Evolutionary conservation across 768 basidiomycete genomes (phyloP).

Genomic region (Mrakia blollopis): DNA sequence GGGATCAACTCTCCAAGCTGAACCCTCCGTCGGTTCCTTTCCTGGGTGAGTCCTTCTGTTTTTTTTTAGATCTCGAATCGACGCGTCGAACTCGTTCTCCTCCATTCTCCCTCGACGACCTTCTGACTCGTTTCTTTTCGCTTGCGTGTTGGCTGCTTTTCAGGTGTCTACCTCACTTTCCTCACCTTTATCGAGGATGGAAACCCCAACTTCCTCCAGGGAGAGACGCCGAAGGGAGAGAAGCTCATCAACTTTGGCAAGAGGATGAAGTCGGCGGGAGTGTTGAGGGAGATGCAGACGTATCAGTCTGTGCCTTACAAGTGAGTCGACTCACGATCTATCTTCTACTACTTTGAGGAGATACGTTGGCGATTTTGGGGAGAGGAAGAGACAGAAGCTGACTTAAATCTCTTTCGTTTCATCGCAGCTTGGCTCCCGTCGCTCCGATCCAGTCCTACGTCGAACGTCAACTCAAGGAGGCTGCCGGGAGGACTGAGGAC

Average conservation of each 20-base stretch:
- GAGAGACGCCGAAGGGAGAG: slow-evolving; percentile 43
- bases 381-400: neutral
- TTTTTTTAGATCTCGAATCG: no score
- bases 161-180: slow-evolving; percentile 92
- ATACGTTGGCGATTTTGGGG: neutral
- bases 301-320: slow-evolving; percentile 82
- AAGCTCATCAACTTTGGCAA: slow-evolving; percentile 88
- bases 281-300: slow-evolving; percentile 91
- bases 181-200: slow-evolving; percentile 98
- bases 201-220: slow-evolving; percentile 70
- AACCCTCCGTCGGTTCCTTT: slow-evolving; percentile 94
- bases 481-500: slow-evolving; percentile 50
- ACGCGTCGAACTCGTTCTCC: neutral
- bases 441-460: slow-evolving; percentile 66
- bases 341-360: no score
- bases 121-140: neutral
- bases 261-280: slow-evolving; percentile 89
- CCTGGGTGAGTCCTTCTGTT: slow-evolving; percentile 80
- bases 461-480: slow-evolving; percentile 61
- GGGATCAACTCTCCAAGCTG: slow-evolving; percentile 71
- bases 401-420: neutral
- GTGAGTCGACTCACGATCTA: slow-evolving; percentile 13
- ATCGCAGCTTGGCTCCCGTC: slow-evolving; percentile 55
- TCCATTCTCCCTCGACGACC: neutral
- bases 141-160: no score